Evolutionary conservation across 1,284 basidiomycete genomes (phyloP).

Genomic region (Microbotryum violaceum): DNA sequence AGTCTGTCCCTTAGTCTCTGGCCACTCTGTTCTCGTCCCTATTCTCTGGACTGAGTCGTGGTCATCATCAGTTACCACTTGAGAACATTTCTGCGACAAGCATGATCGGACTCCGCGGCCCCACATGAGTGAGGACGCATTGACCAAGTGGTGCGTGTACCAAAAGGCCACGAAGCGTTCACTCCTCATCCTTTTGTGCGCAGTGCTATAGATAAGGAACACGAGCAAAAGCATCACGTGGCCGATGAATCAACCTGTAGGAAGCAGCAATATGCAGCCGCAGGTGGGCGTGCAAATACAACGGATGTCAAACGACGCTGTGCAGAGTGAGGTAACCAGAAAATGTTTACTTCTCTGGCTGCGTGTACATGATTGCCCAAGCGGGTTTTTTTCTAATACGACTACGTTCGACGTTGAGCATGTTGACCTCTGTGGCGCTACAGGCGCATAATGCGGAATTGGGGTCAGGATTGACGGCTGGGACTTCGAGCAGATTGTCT

Average conservation of each 20-base stretch:
- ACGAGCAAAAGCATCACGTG: slow-evolving; percentile 67
- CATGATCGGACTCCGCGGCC: neutral
- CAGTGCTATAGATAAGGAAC: slow-evolving; percentile 57
- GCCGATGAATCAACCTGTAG: slow-evolving; percentile 66
- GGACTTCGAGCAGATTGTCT: neutral
- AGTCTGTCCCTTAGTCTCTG: no score
- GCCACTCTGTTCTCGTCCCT: no score
- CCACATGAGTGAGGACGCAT: slow-evolving; percentile 60
- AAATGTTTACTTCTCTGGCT: slow-evolving; percentile 44
- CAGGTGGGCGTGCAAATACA: neutral
- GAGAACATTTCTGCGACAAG: no score
- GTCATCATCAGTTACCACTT: no score
- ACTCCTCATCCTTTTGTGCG: slow-evolving; percentile 68
- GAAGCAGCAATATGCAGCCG: neutral
- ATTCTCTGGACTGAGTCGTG: no score
- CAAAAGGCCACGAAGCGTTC: slow-evolving; percentile 88
- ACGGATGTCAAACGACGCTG: neutral
- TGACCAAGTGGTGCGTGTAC: slow-evolving; percentile 77
- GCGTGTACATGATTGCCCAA: slow-evolving; percentile 72
- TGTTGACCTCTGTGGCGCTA: slow-evolving; percentile 57
- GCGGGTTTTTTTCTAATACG: slow-evolving; percentile 66
- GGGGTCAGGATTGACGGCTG: neutral
- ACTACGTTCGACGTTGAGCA: slow-evolving; percentile 58
- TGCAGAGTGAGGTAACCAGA: slow-evolving; percentile 2
- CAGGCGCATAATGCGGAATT: neutral